A percentile compares a stretch with the other conserved stretches of the same genome.
Evolutionary conservation across 2,329 filamentous ascomycete genomes (phyloP).

Genomic region (Neofusicoccum laricinum): DNA sequence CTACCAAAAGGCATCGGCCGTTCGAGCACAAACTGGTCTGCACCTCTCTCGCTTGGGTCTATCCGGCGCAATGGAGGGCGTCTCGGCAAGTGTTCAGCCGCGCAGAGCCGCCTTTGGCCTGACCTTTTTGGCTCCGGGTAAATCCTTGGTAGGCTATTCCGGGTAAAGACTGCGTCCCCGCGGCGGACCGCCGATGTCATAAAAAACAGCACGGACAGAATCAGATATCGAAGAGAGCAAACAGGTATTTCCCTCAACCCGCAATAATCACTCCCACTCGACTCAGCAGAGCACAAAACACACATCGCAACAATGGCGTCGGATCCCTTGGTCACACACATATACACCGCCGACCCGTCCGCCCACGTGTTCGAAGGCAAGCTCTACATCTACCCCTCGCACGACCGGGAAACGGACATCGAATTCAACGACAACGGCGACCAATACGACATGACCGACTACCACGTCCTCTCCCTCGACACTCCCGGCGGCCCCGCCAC

Average conservation of each 20-base stretch:
- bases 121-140: neutral
- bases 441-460: constrained; percentile 82
- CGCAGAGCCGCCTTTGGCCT: neutral
- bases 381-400: constrained; percentile 77
- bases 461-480: constrained; percentile 71
- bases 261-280: no score
- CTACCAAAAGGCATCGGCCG: no score
- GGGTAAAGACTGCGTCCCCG: neutral
- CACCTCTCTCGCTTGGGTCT: no score
- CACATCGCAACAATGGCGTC: neutral
- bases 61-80: no score
- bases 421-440: constrained; percentile 79
- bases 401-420: constrained; percentile 74
- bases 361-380: constrained; percentile 75
- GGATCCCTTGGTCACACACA: constrained; percentile 65
- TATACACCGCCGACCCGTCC: constrained; percentile 78
- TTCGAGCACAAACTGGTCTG: no score
- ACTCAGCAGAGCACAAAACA: neutral
- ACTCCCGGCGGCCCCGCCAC: constrained; percentile 58
- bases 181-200: neutral
- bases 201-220: neutral
- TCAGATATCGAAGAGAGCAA: no score
- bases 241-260: no score
- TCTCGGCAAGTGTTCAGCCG: constrained; percentile 29
- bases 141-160: neutral